Evolutionary conservation across 2,329 filamentous ascomycete species (phyloP).

Genomic region (Botrytis porri): DNA sequence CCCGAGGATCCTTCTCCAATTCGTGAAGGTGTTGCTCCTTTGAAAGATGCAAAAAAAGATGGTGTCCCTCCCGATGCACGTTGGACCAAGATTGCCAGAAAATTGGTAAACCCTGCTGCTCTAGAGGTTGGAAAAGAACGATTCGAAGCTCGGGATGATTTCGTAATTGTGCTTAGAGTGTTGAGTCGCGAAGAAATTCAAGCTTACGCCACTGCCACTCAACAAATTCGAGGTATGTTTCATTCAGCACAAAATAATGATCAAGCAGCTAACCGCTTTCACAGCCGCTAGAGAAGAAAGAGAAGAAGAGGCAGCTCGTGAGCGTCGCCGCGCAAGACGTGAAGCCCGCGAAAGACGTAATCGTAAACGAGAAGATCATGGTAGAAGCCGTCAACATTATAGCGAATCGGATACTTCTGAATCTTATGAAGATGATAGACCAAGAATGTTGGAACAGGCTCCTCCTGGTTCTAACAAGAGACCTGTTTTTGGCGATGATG

Average conservation of each 20-base stretch:
- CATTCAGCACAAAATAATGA: not conserved
- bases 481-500: constrained; percentile 28
- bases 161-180: constrained; percentile 88
- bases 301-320: constrained; percentile 35
- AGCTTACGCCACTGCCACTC: constrained; percentile 76
- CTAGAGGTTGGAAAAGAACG: constrained; percentile 83
- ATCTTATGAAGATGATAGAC: constrained; percentile 25
- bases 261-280: not conserved
- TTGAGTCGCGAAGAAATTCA: constrained; percentile 87
- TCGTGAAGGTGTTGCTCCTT: constrained; percentile 86
- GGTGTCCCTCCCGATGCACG: constrained; percentile 75
- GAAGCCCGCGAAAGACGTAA: constrained; percentile 38
- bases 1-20: constrained; percentile 82
- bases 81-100: constrained; percentile 90
- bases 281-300: constrained; percentile 37
- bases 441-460: constrained; percentile 33
- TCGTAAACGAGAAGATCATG: constrained; percentile 25
- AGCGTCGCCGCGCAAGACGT: constrained; percentile 34
- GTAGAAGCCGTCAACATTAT: constrained; percentile 24
- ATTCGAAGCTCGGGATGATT: constrained; percentile 88
- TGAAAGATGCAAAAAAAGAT: constrained; percentile 79
- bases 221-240: constrained; percentile 71
- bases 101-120: constrained; percentile 85
- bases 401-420: constrained; percentile 28
- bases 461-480: constrained; percentile 29